A percentile compares a stretch with the other conserved stretches of the same genome.
Evolutionary conservation across 495 filamentous ascomycete species (phyloP).

Genomic region (Chaetomidium leptoderma): DNA sequence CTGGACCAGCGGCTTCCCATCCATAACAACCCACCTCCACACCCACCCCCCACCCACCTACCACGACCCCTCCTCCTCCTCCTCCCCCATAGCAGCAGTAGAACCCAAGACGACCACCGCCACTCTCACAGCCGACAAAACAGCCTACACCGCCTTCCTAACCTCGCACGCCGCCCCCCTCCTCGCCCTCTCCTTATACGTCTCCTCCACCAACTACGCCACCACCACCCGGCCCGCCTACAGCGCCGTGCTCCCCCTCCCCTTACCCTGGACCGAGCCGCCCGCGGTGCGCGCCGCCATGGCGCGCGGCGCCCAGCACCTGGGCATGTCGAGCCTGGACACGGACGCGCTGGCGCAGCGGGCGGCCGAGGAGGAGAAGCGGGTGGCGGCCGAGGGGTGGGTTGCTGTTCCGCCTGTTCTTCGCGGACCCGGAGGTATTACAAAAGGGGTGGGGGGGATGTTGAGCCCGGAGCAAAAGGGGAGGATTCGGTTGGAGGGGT

Average conservation of each 20-base stretch:
- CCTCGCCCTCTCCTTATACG: conserved; percentile 78
- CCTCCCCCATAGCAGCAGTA: conserved; percentile 40
- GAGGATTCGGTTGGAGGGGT: conserved; percentile 64
- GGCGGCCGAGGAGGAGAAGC: conserved; percentile 27
- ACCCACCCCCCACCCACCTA: conserved; percentile 48
- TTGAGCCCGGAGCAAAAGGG: conserved; percentile 47
- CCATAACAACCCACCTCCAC: conserved; percentile 67
- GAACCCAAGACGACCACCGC: conserved; percentile 45
- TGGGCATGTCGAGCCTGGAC: conserved; percentile 55
- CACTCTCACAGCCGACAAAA: conserved; percentile 51
- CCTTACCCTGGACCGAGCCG: conserved; percentile 75
- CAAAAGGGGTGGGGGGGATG: conserved; percentile 28
- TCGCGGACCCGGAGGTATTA: conserved; percentile 15
- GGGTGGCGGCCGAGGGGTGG: conserved; percentile 30
- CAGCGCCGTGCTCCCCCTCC: conserved; percentile 70
- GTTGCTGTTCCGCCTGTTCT: conserved; percentile 21
- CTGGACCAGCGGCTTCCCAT: conserved; percentile 66
- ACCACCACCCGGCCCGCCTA: conserved; percentile 68
- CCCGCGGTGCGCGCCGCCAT: conserved; percentile 62
- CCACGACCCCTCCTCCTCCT: conserved; percentile 59
- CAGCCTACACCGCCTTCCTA: conserved; percentile 66
- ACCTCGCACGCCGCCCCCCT: conserved; percentile 61
- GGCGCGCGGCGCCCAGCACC: conserved; percentile 63
- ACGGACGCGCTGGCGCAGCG: conserved; percentile 41
- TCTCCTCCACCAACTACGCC: conserved; percentile 80